Evolutionary conservation across 2,329 filamentous ascomycete species (phyloP).

Genomic region (Chaetomium olivaceum): DNA sequence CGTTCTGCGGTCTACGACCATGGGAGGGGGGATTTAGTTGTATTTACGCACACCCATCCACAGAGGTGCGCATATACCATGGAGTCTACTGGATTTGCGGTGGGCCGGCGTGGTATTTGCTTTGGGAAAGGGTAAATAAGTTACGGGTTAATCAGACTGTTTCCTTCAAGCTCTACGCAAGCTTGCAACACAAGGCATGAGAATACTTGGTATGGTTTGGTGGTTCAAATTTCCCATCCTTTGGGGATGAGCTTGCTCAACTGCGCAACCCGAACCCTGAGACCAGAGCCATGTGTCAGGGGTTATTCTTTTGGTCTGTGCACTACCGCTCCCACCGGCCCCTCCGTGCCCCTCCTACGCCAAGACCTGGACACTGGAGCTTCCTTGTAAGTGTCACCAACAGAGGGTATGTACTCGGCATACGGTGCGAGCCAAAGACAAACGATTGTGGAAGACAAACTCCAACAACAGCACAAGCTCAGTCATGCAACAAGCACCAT

Average conservation of each 20-base stretch:
- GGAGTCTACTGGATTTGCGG: not conserved
- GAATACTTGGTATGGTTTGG: not conserved
- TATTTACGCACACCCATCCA: not conserved
- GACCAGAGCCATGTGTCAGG: too few relatives aligned
- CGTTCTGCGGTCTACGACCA: constrained; percentile 15
- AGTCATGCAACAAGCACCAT: not conserved
- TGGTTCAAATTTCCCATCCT: not conserved
- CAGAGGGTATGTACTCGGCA: too few relatives aligned
- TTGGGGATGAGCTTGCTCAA: not conserved
- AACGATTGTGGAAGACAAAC: not conserved
- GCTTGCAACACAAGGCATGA: not conserved
- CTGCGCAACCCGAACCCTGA: too few relatives aligned
- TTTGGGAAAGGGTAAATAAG: not conserved
- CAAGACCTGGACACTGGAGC: not conserved
- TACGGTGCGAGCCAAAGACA: not conserved
- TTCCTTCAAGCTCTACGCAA: not conserved
- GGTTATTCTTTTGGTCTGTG: not conserved
- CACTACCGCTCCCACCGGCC: not conserved
- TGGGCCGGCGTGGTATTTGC: not conserved
- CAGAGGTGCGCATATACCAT: not conserved
- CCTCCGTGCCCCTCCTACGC: not conserved
- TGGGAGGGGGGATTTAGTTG: constrained; percentile 5
- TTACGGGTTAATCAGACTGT: not conserved
- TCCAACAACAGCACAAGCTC: not conserved
- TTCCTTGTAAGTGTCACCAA: not conserved